Base-by-base conservation (phyloP, 192 early-diverging fungal species). In the Linnemannia hyalina region DNA sequence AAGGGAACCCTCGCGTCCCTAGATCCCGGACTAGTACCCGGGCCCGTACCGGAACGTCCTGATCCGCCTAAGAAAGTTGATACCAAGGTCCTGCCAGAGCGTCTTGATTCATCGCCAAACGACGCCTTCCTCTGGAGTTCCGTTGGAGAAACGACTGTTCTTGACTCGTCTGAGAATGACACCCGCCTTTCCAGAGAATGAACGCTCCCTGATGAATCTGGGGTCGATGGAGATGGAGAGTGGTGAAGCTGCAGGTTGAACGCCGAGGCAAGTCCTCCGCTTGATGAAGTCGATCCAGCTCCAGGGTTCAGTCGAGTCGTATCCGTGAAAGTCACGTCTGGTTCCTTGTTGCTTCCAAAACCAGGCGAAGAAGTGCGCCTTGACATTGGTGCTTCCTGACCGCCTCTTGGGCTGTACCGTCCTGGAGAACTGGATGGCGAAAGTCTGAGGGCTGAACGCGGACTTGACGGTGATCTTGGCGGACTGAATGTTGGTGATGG, bases 51-150 rank as follows among this genome's bases (percentile, higher is more conserved):
- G 5, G 23, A 29, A 63, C 60, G 60, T 3, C 60, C 60, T 63
- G 26, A 29, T 13, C n/a, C 60, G 10, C 60, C 13, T 2, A 57
- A 32, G 16, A 85, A 40, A 22, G 68, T 70, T 1, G 73, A 44
- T 10, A 77, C 74, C 4, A 78, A 60, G 1, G 83, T 78, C 68
- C 68, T 85, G 38, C 80, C 57, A 6, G 36, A 70, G 0, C 78
- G 73, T 47, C 73, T 85, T 22, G 83, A 77, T 20, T 80, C 83
- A 49, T 74, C 70, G 4, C 73, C 68, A 42, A 80, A 85, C 3
- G 83, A 76, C 22, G 70, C 13, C 46, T 38, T 63, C 26, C 29
- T 47, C 8, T 85, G 70, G 26, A 68, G 52, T 5, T 80, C 83
- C 1, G 70, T 29, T 32, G 73, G 60, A 18, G 77, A 72, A 4